Evolutionary conservation across 2,329 filamentous ascomycete species (phyloP).

Genomic region (Amphichorda felina): DNA sequence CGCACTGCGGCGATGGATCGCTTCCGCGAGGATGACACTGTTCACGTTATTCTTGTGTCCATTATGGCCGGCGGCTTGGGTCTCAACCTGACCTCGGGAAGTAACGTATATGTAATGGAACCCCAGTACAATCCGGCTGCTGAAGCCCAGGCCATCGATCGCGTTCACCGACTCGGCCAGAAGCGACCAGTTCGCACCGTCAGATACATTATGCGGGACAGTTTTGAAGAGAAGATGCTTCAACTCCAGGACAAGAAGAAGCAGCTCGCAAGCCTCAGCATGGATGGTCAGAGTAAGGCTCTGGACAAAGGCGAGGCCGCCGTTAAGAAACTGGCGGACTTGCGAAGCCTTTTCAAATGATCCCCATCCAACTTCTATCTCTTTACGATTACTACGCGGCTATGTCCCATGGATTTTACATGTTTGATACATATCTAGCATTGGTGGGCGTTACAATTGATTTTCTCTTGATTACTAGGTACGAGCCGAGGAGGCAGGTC

Average conservation of each 20-base stretch:
- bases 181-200: constrained; percentile 78
- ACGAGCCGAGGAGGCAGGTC: too few relatives aligned
- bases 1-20: constrained; percentile 64
- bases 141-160: constrained; percentile 87
- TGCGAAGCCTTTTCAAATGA: constrained; percentile 46
- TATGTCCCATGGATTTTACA: too few relatives aligned
- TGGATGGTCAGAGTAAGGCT: constrained; percentile 51
- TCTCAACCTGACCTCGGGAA: constrained; percentile 79
- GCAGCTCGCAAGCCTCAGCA: constrained; percentile 75
- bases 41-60: constrained; percentile 79
- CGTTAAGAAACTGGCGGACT: constrained; percentile 48
- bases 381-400: neutral
- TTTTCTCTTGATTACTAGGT: too few relatives aligned
- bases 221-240: constrained; percentile 91
- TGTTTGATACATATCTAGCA: too few relatives aligned
- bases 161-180: constrained; percentile 85
- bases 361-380: constrained; percentile 1
- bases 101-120: constrained; percentile 92
- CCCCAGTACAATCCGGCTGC: constrained; percentile 95
- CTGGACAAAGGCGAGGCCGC: constrained; percentile 41
- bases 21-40: constrained; percentile 60
- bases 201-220: constrained; percentile 79
- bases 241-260: constrained; percentile 86
- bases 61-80: constrained; percentile 88
- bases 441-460: too few relatives aligned